Base-by-base conservation (phyloP, 768 basidiomycete genomes). In the Auriscalpium vulgare region DNA sequence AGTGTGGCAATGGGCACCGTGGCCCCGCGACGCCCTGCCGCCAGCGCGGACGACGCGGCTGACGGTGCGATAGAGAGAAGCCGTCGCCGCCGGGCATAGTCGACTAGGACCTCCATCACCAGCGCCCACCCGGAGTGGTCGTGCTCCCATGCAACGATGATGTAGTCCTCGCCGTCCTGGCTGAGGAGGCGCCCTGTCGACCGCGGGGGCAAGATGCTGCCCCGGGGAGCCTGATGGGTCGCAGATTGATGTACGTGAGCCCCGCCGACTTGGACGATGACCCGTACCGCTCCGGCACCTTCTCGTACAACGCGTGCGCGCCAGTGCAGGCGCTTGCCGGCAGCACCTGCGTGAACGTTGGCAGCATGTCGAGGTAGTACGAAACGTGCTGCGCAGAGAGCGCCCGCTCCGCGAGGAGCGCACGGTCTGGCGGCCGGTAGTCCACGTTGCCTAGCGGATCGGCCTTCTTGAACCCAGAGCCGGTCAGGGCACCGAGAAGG, bases 41-140 rank as follows among this genome's bases (percentile, higher is more conserved):
- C 11, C 11, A 56, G 45, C 8, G 43, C 17, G 11, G 23, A 47
- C 16, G 54, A 10, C 16, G 34, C 47, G 10, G 56, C 47, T 7
- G 44, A 23, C 46, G 56, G 37, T 9, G 47, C 21, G 11, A 68
- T 63, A n/a, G 73, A 57, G 48, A 78, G 71, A 63, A 75, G 67
- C 10, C 81, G 76, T 56, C 77, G 71, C 35, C 80, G 78, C 56
- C 81, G 83, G 54, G 87, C 82, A 65, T 87, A 91, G 65, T 88
- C 85, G 4, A 82, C 81, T 52, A 95, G 73, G 9, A 95, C 72
- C 62, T 93, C 92, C n/a, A 92, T 68, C 7, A 95, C 70, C 13
- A 95, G 67, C 60, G 81, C 87, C 94, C 94, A 97, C 2, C 89
- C 91, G 8, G 87, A 90, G 64, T 92, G 84, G 47, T 83, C 75